These are phyloP conservation scores for Dendrocalamus latiflorus DNA, from an alignment of 202 grass and related monocot genomes.

Conservation along the genomic window DNA sequence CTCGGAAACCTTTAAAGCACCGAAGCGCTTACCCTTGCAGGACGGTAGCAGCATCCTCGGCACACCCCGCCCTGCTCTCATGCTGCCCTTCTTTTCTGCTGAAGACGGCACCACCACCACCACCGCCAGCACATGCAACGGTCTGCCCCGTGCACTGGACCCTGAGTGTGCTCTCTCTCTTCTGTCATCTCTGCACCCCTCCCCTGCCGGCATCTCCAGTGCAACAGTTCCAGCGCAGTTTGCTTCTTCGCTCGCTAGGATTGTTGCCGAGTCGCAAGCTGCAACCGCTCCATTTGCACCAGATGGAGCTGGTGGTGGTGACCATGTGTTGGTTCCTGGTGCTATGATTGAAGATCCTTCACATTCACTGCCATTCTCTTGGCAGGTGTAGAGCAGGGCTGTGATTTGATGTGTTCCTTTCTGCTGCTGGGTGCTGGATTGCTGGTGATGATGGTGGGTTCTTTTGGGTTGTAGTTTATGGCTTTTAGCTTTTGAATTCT, in stretches of 20 bases:
- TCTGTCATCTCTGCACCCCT: conserved; percentile 47
- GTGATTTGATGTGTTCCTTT: not conserved
- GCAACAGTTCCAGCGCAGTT: not conserved
- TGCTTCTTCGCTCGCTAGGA: not conserved
- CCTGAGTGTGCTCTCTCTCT: conserved; percentile 77
- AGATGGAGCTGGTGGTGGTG: not conserved
- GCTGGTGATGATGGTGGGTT: not conserved
- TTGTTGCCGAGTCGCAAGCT: not conserved
- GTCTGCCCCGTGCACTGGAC: conserved; percentile 19
- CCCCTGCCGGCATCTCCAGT: not conserved
- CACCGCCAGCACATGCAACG: not conserved
- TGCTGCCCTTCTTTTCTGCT: not conserved
- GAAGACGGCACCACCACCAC: conserved; percentile 2
- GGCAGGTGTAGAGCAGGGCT: conserved; percentile 27
- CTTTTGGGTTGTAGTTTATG: too few relatives aligned
- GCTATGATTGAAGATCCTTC: conserved; percentile 40
- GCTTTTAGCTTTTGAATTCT: too few relatives aligned
- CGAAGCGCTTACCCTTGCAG: conserved; percentile 25
- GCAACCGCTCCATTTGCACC: not conserved
- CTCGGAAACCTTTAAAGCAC: conserved; percentile 1
- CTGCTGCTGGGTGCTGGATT: not conserved
- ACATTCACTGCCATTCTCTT: conserved; percentile 33
- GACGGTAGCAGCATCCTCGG: not conserved
- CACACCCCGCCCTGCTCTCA: not conserved
- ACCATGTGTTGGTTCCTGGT: conserved; percentile 29